Conservation (phyloP, 2,329 filamentous ascomycete species). For the Phyllosticta citriasiana region DNA sequence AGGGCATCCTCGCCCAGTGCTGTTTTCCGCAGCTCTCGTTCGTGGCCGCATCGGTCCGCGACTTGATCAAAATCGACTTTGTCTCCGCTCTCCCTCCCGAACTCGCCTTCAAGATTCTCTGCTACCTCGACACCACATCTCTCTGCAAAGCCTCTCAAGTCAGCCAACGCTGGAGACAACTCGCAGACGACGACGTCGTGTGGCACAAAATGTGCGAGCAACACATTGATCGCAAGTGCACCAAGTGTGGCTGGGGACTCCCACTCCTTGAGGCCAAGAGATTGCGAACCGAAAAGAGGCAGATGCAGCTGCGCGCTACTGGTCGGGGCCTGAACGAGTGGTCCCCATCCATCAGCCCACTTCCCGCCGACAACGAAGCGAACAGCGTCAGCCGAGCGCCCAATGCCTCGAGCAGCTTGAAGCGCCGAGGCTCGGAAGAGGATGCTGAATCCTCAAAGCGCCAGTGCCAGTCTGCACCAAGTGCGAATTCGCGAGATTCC, state of each 20-base stretch:
- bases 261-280: conserved; percentile 82
- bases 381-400: conserved; percentile 12
- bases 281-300: conserved; percentile 74
- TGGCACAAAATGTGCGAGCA: conserved; percentile 99
- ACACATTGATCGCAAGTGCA: conserved; percentile 88
- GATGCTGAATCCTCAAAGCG: conserved; percentile 24
- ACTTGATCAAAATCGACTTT: conserved; percentile 97
- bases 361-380: conserved; percentile 10
- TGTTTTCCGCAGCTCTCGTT: conserved; percentile 96
- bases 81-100: conserved; percentile 79
- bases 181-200: conserved; percentile 95
- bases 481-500: conserved; percentile 18
- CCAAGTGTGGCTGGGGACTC: conserved; percentile 90
- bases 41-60: conserved; percentile 79
- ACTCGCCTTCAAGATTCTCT: conserved; percentile 86
- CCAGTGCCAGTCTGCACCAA: conserved; percentile 18
- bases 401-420: conserved; percentile 15
- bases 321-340: conserved; percentile 47
- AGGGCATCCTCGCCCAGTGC: conserved; percentile 91
- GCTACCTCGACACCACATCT: conserved; percentile 84
- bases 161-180: conserved; percentile 71
- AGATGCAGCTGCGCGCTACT: conserved; percentile 62
- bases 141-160: conserved; percentile 95
- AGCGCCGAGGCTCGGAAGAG: conserved; percentile 21
- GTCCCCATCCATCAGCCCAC: conserved; percentile 41